These are phyloP conservation scores for Metschnikowia anglica DNA, from an alignment of 805 yeast species.

Conservation along the genomic window DNA sequence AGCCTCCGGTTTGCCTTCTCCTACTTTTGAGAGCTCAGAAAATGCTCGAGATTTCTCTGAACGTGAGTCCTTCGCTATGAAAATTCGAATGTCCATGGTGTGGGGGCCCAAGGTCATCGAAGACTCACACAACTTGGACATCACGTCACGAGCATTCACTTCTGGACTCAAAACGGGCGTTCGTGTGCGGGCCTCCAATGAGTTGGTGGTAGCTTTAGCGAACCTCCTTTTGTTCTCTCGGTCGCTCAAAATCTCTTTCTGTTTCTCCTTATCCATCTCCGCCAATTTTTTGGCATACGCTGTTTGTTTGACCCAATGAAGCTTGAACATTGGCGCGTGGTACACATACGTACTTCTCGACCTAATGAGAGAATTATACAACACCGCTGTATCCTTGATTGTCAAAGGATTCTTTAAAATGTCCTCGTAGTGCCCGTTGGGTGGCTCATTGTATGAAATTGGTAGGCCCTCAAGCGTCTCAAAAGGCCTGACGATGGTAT, in stretches of 20 bases:
- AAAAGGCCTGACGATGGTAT: constrained; percentile 55
- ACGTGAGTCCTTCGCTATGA: constrained; percentile 80
- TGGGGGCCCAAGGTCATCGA: constrained; percentile 79
- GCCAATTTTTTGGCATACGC: constrained; percentile 49
- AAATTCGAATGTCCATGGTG: constrained; percentile 68
- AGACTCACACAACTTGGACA: constrained; percentile 86
- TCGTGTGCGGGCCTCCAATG: constrained; percentile 24
- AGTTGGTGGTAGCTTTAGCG: constrained; percentile 22
- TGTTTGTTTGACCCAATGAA: constrained; percentile 77
- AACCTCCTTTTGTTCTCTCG: constrained; percentile 19
- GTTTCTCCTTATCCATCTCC: constrained; percentile 33
- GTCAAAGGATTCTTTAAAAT: constrained; percentile 64
- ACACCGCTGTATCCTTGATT: constrained; percentile 68
- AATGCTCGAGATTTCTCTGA: constrained; percentile 48
- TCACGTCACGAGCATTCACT: constrained; percentile 70
- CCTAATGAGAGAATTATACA: constrained; percentile 66
- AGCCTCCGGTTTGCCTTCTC: not conserved
- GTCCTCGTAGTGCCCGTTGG: constrained; percentile 48
- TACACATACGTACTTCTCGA: constrained; percentile 59
- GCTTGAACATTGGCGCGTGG: constrained; percentile 71
- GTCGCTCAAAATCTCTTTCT: constrained; percentile 19
- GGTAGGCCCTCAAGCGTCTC: constrained; percentile 67
- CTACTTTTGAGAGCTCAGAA: constrained; percentile 20
- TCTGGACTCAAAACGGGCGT: constrained; percentile 39
- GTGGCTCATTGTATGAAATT: constrained; percentile 61